Base-by-base conservation (phyloP, 2,329 filamentous ascomycete genomes). In the Talaromyces islandicus region DNA sequence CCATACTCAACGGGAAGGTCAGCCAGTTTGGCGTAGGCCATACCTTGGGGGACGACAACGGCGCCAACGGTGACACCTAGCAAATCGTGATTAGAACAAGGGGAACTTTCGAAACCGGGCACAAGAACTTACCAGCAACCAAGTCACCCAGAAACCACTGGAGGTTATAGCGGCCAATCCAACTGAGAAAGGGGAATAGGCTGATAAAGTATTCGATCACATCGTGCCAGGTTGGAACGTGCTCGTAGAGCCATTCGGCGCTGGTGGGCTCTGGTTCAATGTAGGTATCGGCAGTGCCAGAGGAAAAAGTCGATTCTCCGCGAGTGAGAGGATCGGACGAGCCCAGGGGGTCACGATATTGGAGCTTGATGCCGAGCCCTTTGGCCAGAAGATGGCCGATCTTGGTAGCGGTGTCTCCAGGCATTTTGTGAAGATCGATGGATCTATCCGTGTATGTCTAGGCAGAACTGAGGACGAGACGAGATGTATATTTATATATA, bases 21-120 rank as follows among this genome's bases (percentile, higher is more conserved):
- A 51, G 93, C 93, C 27, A 97, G 82, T 63, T 87, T 81, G 30
- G 93, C 92, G 75, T 97, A 97, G 0, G 93, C 92, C 93, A 97
- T 97, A 63, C 91, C 89, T 72, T 97, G 93, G 6, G 93, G 93
- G n/a, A 97, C 90, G 27, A 97, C 92, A 25, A 92, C 89, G 56
- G 88, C 83, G 46, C 89, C 89, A 56, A 90, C 85, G 3, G 88
- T 90, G 62, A 90, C 81, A 78, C 85, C 83, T 86, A 54, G 43
- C 9, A 46, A 19, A 21, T 4, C 11, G n/a, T 21, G 4, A 17
- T 46, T 12, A 46, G 41, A 24, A 46, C 1, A 46, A 17, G 56
- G n/a, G 19, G 19, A 24, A 46, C 7, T 21, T 21, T 24, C 9
- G 55, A 51, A 51, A 56, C 24, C 12, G 5, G 35, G 14, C n/a